Percentiles rank a stretch among this genome's conserved stretches.
Evolutionary conservation across 768 basidiomycete genomes (phyloP).

Genomic region (Guyanaporus albipodus): DNA sequence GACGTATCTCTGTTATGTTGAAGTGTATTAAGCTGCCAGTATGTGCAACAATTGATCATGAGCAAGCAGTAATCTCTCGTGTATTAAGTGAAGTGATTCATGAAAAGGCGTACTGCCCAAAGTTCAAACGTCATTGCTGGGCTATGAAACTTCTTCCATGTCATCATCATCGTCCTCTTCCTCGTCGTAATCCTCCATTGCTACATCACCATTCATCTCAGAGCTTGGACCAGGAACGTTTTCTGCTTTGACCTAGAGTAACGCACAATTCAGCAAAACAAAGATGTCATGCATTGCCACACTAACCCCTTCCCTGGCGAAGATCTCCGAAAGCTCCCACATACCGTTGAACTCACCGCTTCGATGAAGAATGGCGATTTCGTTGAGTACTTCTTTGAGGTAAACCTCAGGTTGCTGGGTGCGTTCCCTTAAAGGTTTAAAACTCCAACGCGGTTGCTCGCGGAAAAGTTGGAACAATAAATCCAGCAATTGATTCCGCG

Average conservation of each 20-base stretch:
- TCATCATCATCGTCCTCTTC: slow-evolving; percentile 52
- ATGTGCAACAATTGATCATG: no score
- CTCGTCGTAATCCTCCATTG: slow-evolving; percentile 43
- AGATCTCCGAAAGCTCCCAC: slow-evolving; percentile 77
- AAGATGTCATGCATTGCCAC: not conserved
- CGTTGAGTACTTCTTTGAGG: slow-evolving; percentile 76
- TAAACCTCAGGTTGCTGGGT: slow-evolving; percentile 86
- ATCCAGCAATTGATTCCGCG: slow-evolving; percentile 83
- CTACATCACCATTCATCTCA: slow-evolving; percentile 18
- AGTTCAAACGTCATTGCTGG: not conserved
- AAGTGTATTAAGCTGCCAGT: no score
- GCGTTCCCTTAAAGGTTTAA: slow-evolving; percentile 69
- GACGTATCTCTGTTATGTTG: no score
- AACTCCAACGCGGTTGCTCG: slow-evolving; percentile 77
- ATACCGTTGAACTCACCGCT: slow-evolving; percentile 77
- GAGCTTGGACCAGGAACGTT: slow-evolving; percentile 41
- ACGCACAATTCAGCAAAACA: slow-evolving; percentile 4
- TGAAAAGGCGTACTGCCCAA: not conserved
- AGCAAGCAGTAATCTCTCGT: no score
- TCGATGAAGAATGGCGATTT: slow-evolving; percentile 73
- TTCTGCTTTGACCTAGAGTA: slow-evolving; percentile 41
- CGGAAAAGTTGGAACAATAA: slow-evolving; percentile 75
- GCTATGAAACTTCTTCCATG: slow-evolving; percentile 69
- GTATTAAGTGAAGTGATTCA: no score
- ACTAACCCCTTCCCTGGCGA: slow-evolving; percentile 59